Evolutionary conservation across 306 rosid species (phyloP), one percentile per base, ranked within the genome.

Genomic region (Malus orientalis): DNA sequence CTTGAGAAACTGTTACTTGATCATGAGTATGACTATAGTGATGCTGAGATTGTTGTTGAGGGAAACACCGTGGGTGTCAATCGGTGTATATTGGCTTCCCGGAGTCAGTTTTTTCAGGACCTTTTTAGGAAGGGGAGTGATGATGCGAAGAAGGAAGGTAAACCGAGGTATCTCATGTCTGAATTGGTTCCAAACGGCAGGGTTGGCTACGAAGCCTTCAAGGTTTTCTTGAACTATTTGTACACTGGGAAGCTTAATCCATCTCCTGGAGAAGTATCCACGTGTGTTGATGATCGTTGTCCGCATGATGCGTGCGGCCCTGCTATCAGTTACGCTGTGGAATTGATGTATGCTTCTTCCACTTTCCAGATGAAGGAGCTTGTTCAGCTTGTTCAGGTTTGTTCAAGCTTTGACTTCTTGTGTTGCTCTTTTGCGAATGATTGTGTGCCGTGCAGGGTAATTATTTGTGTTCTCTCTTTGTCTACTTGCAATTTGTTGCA

Each of bases 351-450:
- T 88, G 97, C 97, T 78, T 91, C 98, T 72, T 78, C 83, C 53
- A 86, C 88, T 71, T 95, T 95, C 82, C 89, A 87, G 85, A 90
- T 90, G 90, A 92, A 89, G 75, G 98, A 95, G 83, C 88, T 95
- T 11, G 93, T 92, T 76, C 80, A 75, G 54, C 86, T 89, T 79
- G 88, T 89, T 73, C 98, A 95, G 98, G 98, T 49, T 95, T 78
- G 45, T 13, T 78, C 59, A 38, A 70, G 54, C 71, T 84, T 83
- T 71, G 36, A 19, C 22, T 67, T 47, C 19, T 73, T 23, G 29
- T 40, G 42, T 57, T 33, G 33, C 33, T 20, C 62, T 51, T 2
- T 6, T 74, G 49, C 29, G 44, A 44, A 16, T 63, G 68, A 29
- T 33, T 36, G 70, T 11, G 23, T 2, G 30, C 32, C 32, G 4